phyloP scores from a whole-genome alignment of 345 rosid species.

The Trapa incisa region DNA sequence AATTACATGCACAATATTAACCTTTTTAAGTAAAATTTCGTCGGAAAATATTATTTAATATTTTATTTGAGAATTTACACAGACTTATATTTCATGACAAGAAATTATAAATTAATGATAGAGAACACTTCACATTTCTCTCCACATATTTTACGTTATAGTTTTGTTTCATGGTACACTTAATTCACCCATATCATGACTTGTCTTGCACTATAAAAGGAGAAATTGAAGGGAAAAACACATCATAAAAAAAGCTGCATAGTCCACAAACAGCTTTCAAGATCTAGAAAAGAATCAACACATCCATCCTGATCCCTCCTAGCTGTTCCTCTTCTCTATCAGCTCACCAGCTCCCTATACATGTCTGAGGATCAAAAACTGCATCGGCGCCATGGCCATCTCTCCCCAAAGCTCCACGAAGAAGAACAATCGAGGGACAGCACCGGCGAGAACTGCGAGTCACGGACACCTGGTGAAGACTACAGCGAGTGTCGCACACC shows the following conservation, averaged over 20 bases:
- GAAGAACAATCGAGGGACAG: neutral
- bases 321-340: neutral
- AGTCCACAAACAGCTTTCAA: slow-evolving; percentile 6
- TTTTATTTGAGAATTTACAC: too few species aligned
- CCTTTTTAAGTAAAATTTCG: too few species aligned
- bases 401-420: neutral
- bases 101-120: too few species aligned
- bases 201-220: neutral
- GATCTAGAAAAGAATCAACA: slow-evolving; percentile 11
- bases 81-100: too few species aligned
- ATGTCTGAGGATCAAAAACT: slow-evolving; percentile 9
- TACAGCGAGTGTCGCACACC: slow-evolving; percentile 34
- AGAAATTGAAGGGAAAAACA: neutral
- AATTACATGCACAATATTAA: too few species aligned
- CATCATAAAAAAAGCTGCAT: slow-evolving; percentile 6
- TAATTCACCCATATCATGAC: too few species aligned
- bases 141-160: too few species aligned
- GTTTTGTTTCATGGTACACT: too few species aligned
- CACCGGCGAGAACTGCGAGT: neutral
- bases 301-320: neutral
- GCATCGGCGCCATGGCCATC: neutral
- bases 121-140: too few species aligned
- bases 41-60: too few species aligned
- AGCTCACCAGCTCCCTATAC: slow-evolving; percentile 3
- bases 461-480: neutral